Evolutionary conservation across 2,329 filamentous ascomycete genomes (phyloP).

Genomic region (Ploettnerulaceae sp.): DNA sequence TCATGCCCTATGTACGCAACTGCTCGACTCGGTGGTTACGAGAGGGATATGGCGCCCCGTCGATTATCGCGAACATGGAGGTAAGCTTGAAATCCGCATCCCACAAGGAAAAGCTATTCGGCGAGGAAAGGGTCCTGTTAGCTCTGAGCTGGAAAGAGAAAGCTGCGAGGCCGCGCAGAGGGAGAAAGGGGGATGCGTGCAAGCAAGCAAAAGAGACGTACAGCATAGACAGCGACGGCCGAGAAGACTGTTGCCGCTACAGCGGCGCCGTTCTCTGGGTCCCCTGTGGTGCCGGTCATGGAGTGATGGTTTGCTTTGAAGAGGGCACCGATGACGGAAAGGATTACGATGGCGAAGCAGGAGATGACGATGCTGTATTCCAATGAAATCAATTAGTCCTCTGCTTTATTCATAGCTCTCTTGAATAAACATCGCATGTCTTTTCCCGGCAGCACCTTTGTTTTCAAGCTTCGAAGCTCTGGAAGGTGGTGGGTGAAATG

Average conservation of each 20-base stretch:
- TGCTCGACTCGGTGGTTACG: constrained; percentile 17
- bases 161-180: neutral
- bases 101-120: constrained; percentile 75
- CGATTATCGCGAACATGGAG: constrained; percentile 79
- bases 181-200: neutral
- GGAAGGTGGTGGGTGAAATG: constrained; percentile 2
- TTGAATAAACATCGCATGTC: too few species aligned
- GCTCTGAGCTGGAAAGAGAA: neutral
- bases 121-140: neutral
- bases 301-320: constrained; percentile 79
- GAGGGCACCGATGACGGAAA: constrained; percentile 61
- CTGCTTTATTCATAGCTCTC: neutral
- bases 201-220: constrained; percentile 46
- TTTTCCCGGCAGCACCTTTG: neutral
- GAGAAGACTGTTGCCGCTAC: constrained; percentile 83
- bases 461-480: neutral
- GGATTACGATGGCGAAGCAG: constrained; percentile 59
- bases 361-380: constrained; percentile 64
- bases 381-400: constrained; percentile 1
- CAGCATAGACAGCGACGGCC: constrained; percentile 82
- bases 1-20: neutral
- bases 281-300: constrained; percentile 70
- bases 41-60: constrained; percentile 77
- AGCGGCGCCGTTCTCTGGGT: constrained; percentile 64
- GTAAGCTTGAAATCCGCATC: constrained; percentile 84